A percentile compares a stretch with the other conserved stretches of the same genome.
These are phyloP conservation scores for Lathyrus oleraceus DNA, from an alignment of 306 rosid species.

Conservation along the genomic window DNA sequence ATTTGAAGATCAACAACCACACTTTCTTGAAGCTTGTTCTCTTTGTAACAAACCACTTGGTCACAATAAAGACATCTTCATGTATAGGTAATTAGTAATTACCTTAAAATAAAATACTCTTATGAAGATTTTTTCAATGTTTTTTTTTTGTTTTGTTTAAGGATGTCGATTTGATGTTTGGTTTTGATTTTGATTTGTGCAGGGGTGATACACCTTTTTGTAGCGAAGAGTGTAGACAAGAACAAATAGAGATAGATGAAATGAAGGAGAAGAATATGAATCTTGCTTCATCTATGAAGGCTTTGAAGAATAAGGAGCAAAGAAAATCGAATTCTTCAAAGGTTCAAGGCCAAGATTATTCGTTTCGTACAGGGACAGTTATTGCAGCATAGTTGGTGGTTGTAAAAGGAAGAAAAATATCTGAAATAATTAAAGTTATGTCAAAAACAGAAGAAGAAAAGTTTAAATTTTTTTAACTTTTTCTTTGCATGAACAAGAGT, in stretches of 20 bases:
- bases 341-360: conserved; percentile 43
- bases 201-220: conserved; percentile 98
- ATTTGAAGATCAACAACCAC: conserved; percentile 71
- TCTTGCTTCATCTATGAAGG: conserved; percentile 66
- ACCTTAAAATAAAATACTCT: neutral
- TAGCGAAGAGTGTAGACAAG: conserved; percentile 84
- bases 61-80: conserved; percentile 74
- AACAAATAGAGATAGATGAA: conserved; percentile 81
- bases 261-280: conserved; percentile 65
- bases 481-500: conserved; percentile 32
- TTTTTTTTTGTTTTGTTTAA: neutral
- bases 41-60: conserved; percentile 72
- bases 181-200: conserved; percentile 26
- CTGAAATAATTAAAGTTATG: neutral
- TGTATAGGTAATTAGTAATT: conserved; percentile 73
- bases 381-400: conserved; percentile 59
- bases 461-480: conserved; percentile 12
- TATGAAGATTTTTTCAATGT: neutral
- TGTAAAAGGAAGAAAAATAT: neutral
- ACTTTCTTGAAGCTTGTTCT: conserved; percentile 75
- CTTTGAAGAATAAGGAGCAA: conserved; percentile 65
- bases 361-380: conserved; percentile 61
- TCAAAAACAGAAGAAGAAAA: neutral
- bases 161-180: neutral
- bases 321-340: conserved; percentile 58